Conservation (phyloP, 805 yeast genomes). For the Metschnikowia aberdeeniae region DNA sequence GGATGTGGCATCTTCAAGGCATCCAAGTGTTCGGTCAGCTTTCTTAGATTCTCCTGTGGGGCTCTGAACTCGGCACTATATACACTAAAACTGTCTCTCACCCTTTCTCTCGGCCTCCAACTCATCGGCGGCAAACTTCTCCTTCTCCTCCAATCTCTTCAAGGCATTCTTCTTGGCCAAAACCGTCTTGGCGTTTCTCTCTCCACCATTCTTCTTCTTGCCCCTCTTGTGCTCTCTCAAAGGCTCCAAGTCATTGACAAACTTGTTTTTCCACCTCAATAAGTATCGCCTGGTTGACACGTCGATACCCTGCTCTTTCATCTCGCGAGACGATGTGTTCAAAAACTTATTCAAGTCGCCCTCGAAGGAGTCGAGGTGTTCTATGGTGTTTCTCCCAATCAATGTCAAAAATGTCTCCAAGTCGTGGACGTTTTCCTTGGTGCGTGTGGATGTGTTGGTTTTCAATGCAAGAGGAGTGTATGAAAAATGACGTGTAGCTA, state of each 20-base stretch:
- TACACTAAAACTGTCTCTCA: conserved; percentile 36
- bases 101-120: conserved; percentile 40
- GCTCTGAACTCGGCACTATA: conserved; percentile 3
- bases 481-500: conserved; percentile 10
- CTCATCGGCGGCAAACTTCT: conserved; percentile 32
- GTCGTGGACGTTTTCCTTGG: conserved; percentile 50
- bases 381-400: conserved; percentile 73
- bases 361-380: conserved; percentile 65
- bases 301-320: conserved; percentile 79
- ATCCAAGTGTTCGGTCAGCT: no score
- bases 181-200: conserved; percentile 60
- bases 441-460: conserved; percentile 51
- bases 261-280: conserved; percentile 66
- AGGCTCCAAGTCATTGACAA: conserved; percentile 50
- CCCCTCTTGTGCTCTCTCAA: conserved; percentile 58
- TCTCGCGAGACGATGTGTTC: conserved; percentile 44
- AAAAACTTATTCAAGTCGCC: conserved; percentile 57
- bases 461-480: conserved; percentile 12
- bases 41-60: not conserved
- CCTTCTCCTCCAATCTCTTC: conserved; percentile 52
- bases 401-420: conserved; percentile 66
- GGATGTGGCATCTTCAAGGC: no score
- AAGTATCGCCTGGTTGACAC: conserved; percentile 68
- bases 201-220: conserved; percentile 82
- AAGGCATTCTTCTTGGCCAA: conserved; percentile 57